Percentiles rank a stretch among this genome's conserved stretches.
Conservation (phyloP, 1,284 basidiomycete genomes). For the Rhodotorula sp. region DNA sequence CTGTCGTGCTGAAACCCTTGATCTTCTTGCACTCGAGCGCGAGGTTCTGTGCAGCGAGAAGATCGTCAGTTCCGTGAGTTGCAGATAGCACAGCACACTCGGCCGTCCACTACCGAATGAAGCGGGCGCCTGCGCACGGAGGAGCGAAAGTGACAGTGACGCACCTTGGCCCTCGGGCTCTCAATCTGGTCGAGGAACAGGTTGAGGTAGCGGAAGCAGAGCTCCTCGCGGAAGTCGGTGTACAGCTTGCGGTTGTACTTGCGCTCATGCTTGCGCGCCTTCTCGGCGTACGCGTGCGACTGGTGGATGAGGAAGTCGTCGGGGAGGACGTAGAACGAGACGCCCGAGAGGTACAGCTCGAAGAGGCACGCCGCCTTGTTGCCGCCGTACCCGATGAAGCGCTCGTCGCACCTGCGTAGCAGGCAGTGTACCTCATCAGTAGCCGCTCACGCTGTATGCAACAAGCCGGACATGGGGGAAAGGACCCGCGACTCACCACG, state of each 20-base stretch:
- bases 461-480: too few relatives aligned
- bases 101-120: too few relatives aligned
- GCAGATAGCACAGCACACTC: too few relatives aligned
- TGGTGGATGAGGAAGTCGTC: slow-evolving; percentile 86
- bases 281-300: slow-evolving; percentile 74
- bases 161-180: slow-evolving; percentile 37
- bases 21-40: slow-evolving; percentile 48
- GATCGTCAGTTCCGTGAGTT: not conserved
- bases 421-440: not conserved
- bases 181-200: slow-evolving; percentile 43
- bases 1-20: slow-evolving; percentile 44
- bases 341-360: slow-evolving; percentile 66
- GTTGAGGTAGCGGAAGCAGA: slow-evolving; percentile 50
- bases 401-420: slow-evolving; percentile 70
- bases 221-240: slow-evolving; percentile 56
- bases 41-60: slow-evolving; percentile 24
- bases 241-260: slow-evolving; percentile 75
- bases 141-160: not conserved
- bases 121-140: too few relatives aligned
- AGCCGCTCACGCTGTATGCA: not conserved
- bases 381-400: slow-evolving; percentile 81
- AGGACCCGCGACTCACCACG: slow-evolving; percentile 59
- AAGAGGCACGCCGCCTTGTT: slow-evolving; percentile 69
- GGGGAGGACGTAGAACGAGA: slow-evolving; percentile 74
- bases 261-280: slow-evolving; percentile 55